Evolutionary conservation across 164 flowering plant species (phyloP), one percentile per base, ranked within the genome.

Genomic region (Akebia trifoliata): DNA sequence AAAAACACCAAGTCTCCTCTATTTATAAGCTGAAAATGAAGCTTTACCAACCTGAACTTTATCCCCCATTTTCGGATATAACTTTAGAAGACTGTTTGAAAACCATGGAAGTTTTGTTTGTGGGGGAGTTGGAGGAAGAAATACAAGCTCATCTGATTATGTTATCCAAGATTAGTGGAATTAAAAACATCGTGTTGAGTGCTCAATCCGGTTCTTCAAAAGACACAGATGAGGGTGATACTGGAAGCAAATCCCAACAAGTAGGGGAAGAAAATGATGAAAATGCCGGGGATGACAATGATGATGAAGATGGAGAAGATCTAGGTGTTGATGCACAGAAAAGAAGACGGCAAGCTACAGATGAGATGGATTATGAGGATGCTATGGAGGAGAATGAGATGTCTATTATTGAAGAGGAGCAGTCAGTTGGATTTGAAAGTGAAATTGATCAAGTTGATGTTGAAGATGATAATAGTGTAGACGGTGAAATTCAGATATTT

Each of bases 351-450:
- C 96, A 82, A 68, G 68, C 72, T 44, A 66, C 63, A 25, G 93
- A 88, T 79, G 96, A 90, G 69, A 66, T 78, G 64, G 96, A 90
- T 50, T 88, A 90, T 64, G 95, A 83, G 29, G 96, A 86, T 71
- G 80, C 36, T 11, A 65, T 52, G n/a, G 77, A 66, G n/a, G 77
- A 66, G 44, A 67, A 25, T 14, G 69, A 59, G 40, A 31, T 35
- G 1, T 34, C 62, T 18, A 9, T 6, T 2, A 45, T 50, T 61
- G 86, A 71, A n/a, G 75, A 28, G 6, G 80, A 71, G 1, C 38
- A 51, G 17, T 50, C 72, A 12, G 51, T 39, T 29, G 78, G 65
- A 50, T 37, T 35, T 56, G 85, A 69, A 50, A 68, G 65, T 34
- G 80, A 77, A 44, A 40, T 49, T 40, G 83, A 72, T 56, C 50